A percentile compares a stretch with the other conserved stretches of the same genome.
These are phyloP conservation scores for Adansonia grandidieri DNA, from an alignment of 441 rosid species.

Conservation along the genomic window DNA sequence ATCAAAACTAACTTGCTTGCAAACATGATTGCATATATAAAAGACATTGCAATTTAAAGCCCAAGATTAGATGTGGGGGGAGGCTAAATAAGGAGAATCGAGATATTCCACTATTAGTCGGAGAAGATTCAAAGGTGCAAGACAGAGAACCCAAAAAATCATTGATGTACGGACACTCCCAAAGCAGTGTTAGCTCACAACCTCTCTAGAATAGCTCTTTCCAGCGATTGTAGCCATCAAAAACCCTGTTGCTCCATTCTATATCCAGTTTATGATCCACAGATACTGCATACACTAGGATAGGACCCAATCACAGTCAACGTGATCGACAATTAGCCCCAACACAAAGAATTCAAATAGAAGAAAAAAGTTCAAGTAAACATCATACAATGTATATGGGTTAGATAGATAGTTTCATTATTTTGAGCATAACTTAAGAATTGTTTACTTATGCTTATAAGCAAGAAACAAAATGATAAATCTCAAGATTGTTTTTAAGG, in stretches of 20 bases:
- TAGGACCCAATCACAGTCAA: not conserved
- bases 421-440: not conserved
- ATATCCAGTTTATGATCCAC: not conserved
- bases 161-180: not conserved
- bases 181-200: not conserved
- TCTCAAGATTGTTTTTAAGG: not conserved
- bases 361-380: not conserved
- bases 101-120: not conserved
- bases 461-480: not conserved
- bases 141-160: not conserved
- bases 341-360: not conserved
- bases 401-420: not conserved
- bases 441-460: not conserved
- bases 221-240: not conserved
- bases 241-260: not conserved
- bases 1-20: not conserved
- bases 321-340: not conserved
- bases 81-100: not conserved
- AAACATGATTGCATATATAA: not conserved
- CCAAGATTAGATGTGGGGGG: slow-evolving; percentile 3
- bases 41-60: not conserved
- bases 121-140: not conserved
- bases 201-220: not conserved
- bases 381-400: not conserved
- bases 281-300: not conserved